phyloP scores from a whole-genome alignment of 208 protist species.

The Trypanosoma vivax region DNA sequence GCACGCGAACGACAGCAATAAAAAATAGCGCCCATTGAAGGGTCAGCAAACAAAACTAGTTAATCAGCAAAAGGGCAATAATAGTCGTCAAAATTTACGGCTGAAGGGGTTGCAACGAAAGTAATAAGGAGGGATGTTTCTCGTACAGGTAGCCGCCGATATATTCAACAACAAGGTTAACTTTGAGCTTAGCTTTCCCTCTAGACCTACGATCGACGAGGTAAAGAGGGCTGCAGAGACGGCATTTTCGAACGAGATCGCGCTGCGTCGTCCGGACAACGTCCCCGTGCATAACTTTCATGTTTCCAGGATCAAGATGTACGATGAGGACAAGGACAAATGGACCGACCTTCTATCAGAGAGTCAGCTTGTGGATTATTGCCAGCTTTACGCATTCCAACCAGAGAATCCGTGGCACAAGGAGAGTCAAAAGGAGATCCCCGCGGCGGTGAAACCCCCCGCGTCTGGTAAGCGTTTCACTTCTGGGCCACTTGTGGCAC shows the following conservation, averaged over 20 bases:
- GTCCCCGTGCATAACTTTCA: conserved; percentile 79
- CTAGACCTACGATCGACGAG: conserved; percentile 56
- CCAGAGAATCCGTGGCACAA: conserved; percentile 89
- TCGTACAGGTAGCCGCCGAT: conserved; percentile 81
- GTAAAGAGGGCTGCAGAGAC: conserved; percentile 51
- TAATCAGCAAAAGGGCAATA: background rate
- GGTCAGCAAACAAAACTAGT: background rate
- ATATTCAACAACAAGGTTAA: conserved; percentile 89
- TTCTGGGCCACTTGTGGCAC: conserved; percentile 10
- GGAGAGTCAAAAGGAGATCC: conserved; percentile 86
- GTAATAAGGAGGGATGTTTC: conserved; percentile 45
- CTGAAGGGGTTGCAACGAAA: background rate
- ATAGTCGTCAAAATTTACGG: background rate
- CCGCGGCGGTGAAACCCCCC: conserved; percentile 68
- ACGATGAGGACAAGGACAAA: conserved; percentile 83
- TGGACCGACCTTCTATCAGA: conserved; percentile 83
- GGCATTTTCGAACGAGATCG: conserved; percentile 73
- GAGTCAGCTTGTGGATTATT: conserved; percentile 71
- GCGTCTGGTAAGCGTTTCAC: conserved; percentile 9
- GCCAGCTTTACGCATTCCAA: conserved; percentile 89
- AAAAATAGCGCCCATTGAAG: background rate
- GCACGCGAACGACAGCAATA: no score
- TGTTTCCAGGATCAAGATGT: conserved; percentile 80
- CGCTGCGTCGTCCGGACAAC: conserved; percentile 55
- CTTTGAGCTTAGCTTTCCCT: conserved; percentile 83